Base-by-base conservation (phyloP, 176 grass and related monocot genomes). In the Triticum monococcum region DNA sequence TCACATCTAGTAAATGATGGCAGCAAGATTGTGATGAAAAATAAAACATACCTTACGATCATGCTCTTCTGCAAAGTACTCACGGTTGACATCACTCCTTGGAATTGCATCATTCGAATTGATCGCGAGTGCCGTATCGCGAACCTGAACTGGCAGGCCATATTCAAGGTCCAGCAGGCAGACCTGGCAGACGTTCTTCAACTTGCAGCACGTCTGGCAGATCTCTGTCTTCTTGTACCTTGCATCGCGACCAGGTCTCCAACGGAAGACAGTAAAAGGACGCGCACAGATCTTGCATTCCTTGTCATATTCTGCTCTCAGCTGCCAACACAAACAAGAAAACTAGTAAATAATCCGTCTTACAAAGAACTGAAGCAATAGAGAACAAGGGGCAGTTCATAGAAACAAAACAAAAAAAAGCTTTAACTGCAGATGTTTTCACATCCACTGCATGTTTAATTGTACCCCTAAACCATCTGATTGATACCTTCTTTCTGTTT, bases 141-240 rank as follows among this genome's bases (percentile, higher is more conserved):
- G 87, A 59, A 99, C 97, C 77, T 99, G 97, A 84, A 99, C 94
- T 0, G 97, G 97, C 12, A 99, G 84, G 36, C 94, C 97, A 68
- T 99, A 99, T 76, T 99, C 97, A 85, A 99, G 92, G 87, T 99
- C 97, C 40, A 99, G 87, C 52, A 99, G 83, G 82, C 97, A 99
- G 72, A 99, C 97, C 80, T 94, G 92, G 77, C 97, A 99, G 80
- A 99, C 97, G 69, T 99, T 99, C 85, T 99, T 99, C 52, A 99
- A 81, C 86, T 94, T 99, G 87, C 94, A 96, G 68, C 97, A 99
- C 74, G 97, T 99, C 87, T 96, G 97, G 80, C 94, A 99, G 79
- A 99, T 93, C 89, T 99, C 97, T 22, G 97, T 94, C 78, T 99
- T 99, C 89, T 99, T 99, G 87, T 99, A 99, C 78, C 97, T 92